These are phyloP conservation scores for Daedalea quercina DNA, from an alignment of 768 basidiomycete species.

Conservation along the genomic window DNA sequence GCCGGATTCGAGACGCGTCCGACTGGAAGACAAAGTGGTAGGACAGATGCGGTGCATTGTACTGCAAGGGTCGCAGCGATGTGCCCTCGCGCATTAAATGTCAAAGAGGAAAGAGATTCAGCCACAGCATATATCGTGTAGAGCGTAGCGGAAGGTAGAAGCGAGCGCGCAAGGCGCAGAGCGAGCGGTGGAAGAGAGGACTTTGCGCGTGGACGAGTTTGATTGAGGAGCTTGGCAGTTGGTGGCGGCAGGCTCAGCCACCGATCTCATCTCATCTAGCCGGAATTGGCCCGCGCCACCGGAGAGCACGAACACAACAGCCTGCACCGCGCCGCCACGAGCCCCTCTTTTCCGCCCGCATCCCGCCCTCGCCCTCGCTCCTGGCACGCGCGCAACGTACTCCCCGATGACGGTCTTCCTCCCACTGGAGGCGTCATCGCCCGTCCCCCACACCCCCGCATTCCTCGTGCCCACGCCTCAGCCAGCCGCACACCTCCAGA, in stretches of 20 bases:
- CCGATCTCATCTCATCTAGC: neutral
- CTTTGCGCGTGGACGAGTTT: too few species aligned
- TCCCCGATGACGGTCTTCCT: conserved; percentile 55
- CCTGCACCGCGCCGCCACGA: neutral
- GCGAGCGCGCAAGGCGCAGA: too few species aligned
- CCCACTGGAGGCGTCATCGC: conserved; percentile 45
- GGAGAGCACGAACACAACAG: neutral
- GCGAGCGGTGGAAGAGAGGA: too few species aligned
- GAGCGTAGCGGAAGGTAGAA: too few species aligned
- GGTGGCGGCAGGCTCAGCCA: neutral
- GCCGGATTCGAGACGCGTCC: too few species aligned
- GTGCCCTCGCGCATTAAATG: too few species aligned
- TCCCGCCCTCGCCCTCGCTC: neutral
- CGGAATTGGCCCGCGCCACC: neutral
- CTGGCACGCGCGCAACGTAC: neutral
- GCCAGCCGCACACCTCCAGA: conserved; percentile 40
- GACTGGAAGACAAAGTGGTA: too few species aligned
- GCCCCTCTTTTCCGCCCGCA: neutral
- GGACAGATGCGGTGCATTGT: neutral
- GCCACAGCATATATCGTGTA: too few species aligned
- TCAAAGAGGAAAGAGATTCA: too few species aligned
- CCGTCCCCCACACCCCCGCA: conserved; percentile 43
- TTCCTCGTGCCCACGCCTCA: conserved; percentile 48
- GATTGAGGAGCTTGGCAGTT: too few species aligned
- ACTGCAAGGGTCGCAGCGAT: neutral